Evolutionary conservation across 257 asterid genomes (phyloP), one percentile per base, ranked within the genome.

Genomic region (Solanum rostratum): DNA sequence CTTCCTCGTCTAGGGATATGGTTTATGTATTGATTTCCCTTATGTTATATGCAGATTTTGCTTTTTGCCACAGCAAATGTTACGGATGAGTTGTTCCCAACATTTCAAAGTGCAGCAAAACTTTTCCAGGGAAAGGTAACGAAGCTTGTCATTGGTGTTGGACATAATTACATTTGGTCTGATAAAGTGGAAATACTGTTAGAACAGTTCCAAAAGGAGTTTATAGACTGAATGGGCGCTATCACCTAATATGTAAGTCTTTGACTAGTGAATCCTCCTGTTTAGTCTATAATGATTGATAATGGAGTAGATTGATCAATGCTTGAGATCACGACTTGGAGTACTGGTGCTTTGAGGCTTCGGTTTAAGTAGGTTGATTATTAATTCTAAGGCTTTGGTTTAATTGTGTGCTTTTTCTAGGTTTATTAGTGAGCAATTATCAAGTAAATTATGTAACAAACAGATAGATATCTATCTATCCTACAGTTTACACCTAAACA

Each of bases 81-180:
- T 71, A 88, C 92, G 2, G 89, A 71, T 78, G 88, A 89, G 86
- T 91, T 93, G 79, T 13, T 93, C 66, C 90, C 91, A 73, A 83
- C 90, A 86, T 97, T 94, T 85, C 97, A 93, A 92, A 97, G 95
- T 85, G 98, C 96, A 79, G 98, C 98, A 80, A 95, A 92, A 88
- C 85, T 85, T 89, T 97, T 97, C 91, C 93, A 93, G 90, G 98
- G 97, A 87, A 95, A 95, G 99, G 99, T 96, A 90, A 9, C 66
- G 85, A 7, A 80, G 60, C 16, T 49, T n/a, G 80, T 3, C 13
- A 71, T 71, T 43, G 33, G 39, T 45, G 7, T 24, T 65, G 20
- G 5, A 27, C 20, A 27, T 27, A 24, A 19, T 18, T 20, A 71
- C 55, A 41, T 43, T 19, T 5, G 19, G 53, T 19, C 7, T 4